Evolutionary conservation across 805 yeast genomes (phyloP).

Genomic region (Candida jianshihensis): DNA sequence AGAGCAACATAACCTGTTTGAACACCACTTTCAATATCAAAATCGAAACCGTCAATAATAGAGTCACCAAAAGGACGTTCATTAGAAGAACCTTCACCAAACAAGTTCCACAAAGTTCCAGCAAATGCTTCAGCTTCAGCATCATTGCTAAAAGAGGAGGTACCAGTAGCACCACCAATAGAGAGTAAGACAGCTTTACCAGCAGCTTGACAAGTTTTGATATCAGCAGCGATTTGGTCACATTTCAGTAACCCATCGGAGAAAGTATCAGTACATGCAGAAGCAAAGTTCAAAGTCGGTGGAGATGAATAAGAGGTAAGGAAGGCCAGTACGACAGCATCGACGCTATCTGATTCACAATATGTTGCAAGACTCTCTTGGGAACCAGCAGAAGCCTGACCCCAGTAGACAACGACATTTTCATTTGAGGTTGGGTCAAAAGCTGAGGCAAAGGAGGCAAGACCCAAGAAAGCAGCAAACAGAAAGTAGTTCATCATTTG

Average conservation of each 20-base stretch:
- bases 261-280: constrained; percentile 33
- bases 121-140: constrained; percentile 66
- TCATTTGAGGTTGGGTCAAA: constrained; percentile 32
- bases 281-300: constrained; percentile 50
- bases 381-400: constrained; percentile 70
- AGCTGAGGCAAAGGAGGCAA: constrained; percentile 13
- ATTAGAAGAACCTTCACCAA: constrained; percentile 51
- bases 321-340: constrained; percentile 67
- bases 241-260: constrained; percentile 39
- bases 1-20: constrained; percentile 61
- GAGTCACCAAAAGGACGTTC: constrained; percentile 66
- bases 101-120: constrained; percentile 51
- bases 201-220: constrained; percentile 66
- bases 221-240: constrained; percentile 59
- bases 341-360: constrained; percentile 65
- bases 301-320: constrained; percentile 41
- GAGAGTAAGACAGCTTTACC: constrained; percentile 80
- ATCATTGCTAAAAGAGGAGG: constrained; percentile 84
- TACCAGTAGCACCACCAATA: constrained; percentile 65
- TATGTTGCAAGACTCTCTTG: constrained; percentile 42
- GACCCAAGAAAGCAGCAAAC: constrained; percentile 7
- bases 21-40: constrained; percentile 71
- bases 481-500: no score
- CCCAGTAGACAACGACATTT: constrained; percentile 84
- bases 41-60: constrained; percentile 85